Base-by-base conservation (phyloP, 2,329 filamentous ascomycete genomes). In the Pestalotiopsis sp. region DNA sequence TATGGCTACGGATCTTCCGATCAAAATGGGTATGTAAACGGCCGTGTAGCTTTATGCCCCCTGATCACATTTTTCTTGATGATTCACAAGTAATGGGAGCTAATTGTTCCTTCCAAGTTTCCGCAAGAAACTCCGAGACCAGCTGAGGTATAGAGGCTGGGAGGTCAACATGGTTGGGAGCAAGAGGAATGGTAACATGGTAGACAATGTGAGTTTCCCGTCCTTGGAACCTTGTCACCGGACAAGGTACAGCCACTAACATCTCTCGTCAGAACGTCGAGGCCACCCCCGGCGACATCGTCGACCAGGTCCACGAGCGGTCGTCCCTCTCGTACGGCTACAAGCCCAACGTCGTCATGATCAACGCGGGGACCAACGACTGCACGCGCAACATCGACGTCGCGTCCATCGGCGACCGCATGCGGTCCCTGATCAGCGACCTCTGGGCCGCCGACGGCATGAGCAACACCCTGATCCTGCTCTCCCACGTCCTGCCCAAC, bases 21-120 rank as follows among this genome's bases (percentile, higher is more conserved):
- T 92, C 2, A 86, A 86, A 4, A 87, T 82, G 17, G 49, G 60
- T 69, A 65, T 14, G 52, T 59, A 41, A 27, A 9, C 14, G 25
- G 9, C 4, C 39, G 11, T 52, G 13, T 52, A 2, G 25, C n/a
- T 57, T 57, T n/a, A 2, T 13, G n/a, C 52, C 39, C 17, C 39
- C 39, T 45, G 39, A 45, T 45, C 39, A 45, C 39, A 17, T 45
- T 9, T 17, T 45, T 45, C 13, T 45, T 31, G 7, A 31, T 31
- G 7, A 9, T 7, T 31, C 39, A 14, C 4, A 45, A 45, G 12
- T 13, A 45, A 17, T 45, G 27, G 17, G 31, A 17, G 20, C 27
- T 62, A 62, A 62, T 64, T 13, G 3, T 23, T 11, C 9, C 31
- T 5, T 25, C 25, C 17, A 2, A 64, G 62, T 20, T 75, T 72